These are phyloP conservation scores for Alternaria sp. DNA, from an alignment of 2,329 filamentous ascomycete species.

Conservation along the genomic window DNA sequence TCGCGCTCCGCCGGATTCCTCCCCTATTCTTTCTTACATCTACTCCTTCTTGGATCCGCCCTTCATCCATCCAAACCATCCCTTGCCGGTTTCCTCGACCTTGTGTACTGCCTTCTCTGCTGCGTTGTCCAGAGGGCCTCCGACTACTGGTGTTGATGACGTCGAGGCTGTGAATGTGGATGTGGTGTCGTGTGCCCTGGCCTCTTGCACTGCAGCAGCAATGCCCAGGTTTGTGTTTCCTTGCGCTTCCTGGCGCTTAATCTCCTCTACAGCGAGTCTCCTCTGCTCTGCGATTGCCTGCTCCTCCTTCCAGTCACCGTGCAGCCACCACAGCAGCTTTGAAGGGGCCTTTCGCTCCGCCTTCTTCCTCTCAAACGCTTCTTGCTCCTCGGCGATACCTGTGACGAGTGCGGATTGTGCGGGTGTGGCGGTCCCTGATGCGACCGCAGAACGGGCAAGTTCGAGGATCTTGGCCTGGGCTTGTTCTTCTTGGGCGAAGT, in stretches of 20 bases:
- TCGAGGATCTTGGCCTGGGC: slow-evolving; percentile 55
- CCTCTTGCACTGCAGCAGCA: slow-evolving; percentile 46
- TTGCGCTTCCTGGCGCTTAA: slow-evolving; percentile 40
- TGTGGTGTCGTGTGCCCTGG: slow-evolving; percentile 33
- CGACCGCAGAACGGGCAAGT: slow-evolving; percentile 55
- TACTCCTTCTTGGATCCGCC: slow-evolving; percentile 45
- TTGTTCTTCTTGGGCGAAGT: slow-evolving; percentile 63
- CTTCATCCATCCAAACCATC: slow-evolving; percentile 58
- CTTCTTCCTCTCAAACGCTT: slow-evolving; percentile 53
- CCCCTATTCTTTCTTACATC: not conserved
- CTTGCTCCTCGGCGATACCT: slow-evolving; percentile 70
- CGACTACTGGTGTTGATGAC: slow-evolving; percentile 44
- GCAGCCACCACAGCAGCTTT: slow-evolving; percentile 47
- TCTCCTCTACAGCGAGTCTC: slow-evolving; percentile 41
- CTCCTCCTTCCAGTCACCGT: slow-evolving; percentile 51
- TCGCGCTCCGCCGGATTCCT: not conserved
- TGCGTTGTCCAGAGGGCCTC: slow-evolving; percentile 58
- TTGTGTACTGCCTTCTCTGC: slow-evolving; percentile 53
- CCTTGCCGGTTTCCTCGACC: slow-evolving; percentile 50
- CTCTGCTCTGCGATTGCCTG: slow-evolving; percentile 47
- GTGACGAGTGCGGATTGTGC: slow-evolving; percentile 63
- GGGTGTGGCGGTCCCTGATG: slow-evolving; percentile 56
- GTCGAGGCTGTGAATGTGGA: slow-evolving; percentile 12
- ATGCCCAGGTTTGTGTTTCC: slow-evolving; percentile 32
- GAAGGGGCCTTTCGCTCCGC: slow-evolving; percentile 43